Evolutionary conservation across 2,329 filamentous ascomycete genomes (phyloP), one percentile per base, ranked within the genome.

Genomic region (Phaeosphaeria sp.): DNA sequence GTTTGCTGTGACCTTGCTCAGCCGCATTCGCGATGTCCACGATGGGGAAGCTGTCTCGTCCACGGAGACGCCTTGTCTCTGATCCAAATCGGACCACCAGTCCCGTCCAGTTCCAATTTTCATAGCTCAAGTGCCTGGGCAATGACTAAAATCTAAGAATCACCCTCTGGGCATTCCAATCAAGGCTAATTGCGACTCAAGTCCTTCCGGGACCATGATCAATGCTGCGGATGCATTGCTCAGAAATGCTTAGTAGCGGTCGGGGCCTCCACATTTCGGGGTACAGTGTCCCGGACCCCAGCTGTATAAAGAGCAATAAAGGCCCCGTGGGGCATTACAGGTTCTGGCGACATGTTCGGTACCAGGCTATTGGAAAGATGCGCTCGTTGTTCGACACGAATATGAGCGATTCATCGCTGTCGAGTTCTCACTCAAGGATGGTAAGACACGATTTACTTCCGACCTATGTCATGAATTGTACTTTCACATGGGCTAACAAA

Each of bases 221-320:
- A 25, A 25, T 25, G 22, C 44, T 25, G 21, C 44, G 44, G 44
- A 22, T 11, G 44, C 21, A 20, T 49, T 49, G 46, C 25, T 49
- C n/a, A n/a, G 27, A 49, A 49, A 9, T n/a, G 25, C 17, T 24
- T 39, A 49, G 30, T 20, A 18, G n/a, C 15, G 8, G 7, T 13
- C 21, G 7, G 25, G 24, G 20, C 25, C 50, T 25, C 42, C 50
- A 52, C 50, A 46, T 21, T 33, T 24, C 50, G 42, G 50, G 21
- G 15, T 30, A 52, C 24, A 30, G 24, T 13, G 17, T n/a, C 7
- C 50, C 50, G 50, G 46, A 6, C 30, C 24, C 20, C 40, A 36
- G 22, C 8, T n/a, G 24, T 30, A 33, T 39, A 49, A 24, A 49
- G 22, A 49, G 25, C 46, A 20, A 25, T 3, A 11, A 25, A 13